phyloP scores from a whole-genome alignment of 1,139 yeast genomes.

The Hanseniaspora sp. region DNA sequence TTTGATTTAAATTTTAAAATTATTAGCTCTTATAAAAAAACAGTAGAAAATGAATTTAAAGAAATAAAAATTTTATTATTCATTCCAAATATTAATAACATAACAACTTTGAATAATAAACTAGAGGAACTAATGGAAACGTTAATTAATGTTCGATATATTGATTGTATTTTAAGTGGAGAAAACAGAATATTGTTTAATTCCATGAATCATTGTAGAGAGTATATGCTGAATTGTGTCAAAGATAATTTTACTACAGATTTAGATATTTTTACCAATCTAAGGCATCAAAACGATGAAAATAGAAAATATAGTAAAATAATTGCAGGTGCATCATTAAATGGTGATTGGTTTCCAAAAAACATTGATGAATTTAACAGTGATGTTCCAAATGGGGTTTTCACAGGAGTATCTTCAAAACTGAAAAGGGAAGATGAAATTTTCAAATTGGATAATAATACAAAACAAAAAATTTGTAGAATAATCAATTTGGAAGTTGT shows the following conservation, averaged over 20 bases:
- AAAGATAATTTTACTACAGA: not conserved
- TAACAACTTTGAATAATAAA: not conserved
- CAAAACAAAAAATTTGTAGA: not conserved
- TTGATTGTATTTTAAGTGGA: conserved; percentile 3
- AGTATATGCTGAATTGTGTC: not conserved
- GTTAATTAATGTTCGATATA: not conserved
- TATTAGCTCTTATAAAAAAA: not conserved
- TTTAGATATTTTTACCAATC: not conserved
- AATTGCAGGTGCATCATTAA: not conserved
- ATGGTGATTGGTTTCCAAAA: not conserved
- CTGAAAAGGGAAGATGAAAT: not conserved
- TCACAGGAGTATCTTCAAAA: not conserved
- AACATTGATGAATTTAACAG: not conserved
- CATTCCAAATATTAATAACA: not conserved
- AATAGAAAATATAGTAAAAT: too few relatives aligned
- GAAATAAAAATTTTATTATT: not conserved
- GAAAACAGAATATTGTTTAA: not conserved
- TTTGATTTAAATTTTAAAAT: not conserved
- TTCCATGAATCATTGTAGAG: not conserved
- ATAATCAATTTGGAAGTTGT: not conserved
- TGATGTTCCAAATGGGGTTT: not conserved
- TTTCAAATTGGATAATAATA: not conserved
- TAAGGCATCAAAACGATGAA: not conserved
- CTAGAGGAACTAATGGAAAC: not conserved
- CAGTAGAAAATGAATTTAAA: not conserved